Conservation (phyloP, 306 rosid species). For the Purshia tridentata region DNA sequence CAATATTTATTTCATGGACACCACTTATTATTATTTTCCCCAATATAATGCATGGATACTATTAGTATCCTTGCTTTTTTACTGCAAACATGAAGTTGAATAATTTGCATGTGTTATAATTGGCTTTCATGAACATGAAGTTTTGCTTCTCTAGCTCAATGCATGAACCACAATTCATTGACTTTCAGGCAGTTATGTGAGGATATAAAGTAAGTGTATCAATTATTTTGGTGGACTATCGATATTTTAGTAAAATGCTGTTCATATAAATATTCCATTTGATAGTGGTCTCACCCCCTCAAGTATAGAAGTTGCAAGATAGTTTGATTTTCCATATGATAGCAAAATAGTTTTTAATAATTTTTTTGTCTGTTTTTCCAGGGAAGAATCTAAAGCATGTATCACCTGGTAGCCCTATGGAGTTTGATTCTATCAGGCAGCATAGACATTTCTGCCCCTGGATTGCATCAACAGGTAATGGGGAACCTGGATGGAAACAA, state of each 20-base stretch:
- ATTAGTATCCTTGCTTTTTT: conserved; percentile 25
- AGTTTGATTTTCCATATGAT: neutral
- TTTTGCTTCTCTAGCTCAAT: too few species aligned
- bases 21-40: neutral
- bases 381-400: conserved; percentile 45
- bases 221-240: too few species aligned
- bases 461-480: conserved; percentile 57
- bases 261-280: too few species aligned
- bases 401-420: conserved; percentile 41
- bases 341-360: conserved; percentile 20
- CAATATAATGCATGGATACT: neutral
- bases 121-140: too few species aligned
- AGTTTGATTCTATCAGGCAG: conserved; percentile 90
- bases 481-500: conserved; percentile 88
- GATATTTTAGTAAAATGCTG: too few species aligned
- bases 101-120: conserved; percentile 9
- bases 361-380: conserved; percentile 31
- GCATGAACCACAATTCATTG: too few species aligned
- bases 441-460: conserved; percentile 97
- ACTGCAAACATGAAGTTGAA: conserved; percentile 4
- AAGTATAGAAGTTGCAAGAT: too few species aligned
- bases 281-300: too few species aligned
- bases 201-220: too few species aligned
- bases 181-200: too few species aligned
- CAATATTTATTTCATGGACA: conserved; percentile 1